Evolutionary conservation across 2,329 filamentous ascomycete species (phyloP).

Genomic region (Cordyceps fumosorosea): DNA sequence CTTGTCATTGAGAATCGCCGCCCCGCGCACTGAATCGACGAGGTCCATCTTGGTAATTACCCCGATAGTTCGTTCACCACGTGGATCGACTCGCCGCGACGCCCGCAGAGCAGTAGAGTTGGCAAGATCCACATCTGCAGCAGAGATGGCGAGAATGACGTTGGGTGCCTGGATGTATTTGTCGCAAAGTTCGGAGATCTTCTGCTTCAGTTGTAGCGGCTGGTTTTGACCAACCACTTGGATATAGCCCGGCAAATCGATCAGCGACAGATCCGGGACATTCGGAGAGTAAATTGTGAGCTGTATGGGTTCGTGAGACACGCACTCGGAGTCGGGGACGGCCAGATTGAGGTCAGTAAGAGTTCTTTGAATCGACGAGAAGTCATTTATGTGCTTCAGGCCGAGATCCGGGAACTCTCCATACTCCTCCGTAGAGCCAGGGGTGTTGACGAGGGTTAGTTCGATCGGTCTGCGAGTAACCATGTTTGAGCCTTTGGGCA

Average conservation of each 20-base stretch:
- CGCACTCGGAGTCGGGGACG: conserved; percentile 83
- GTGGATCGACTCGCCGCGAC: conserved; percentile 83
- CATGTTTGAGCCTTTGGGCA: conserved; percentile 98
- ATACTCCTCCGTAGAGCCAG: conserved; percentile 78
- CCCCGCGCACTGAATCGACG: conserved; percentile 75
- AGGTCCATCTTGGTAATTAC: conserved; percentile 99
- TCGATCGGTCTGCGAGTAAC: conserved; percentile 94
- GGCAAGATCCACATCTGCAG: conserved; percentile 92
- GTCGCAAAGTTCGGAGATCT: conserved; percentile 92
- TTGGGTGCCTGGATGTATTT: conserved; percentile 97
- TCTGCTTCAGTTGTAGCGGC: conserved; percentile 84
- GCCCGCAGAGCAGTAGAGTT: conserved; percentile 91
- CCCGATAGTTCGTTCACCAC: conserved; percentile 92
- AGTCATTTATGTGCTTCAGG: conserved; percentile 84
- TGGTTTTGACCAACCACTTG: conserved; percentile 91
- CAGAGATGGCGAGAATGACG: conserved; percentile 93
- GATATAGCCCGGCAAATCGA: conserved; percentile 95
- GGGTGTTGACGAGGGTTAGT: conserved; percentile 91
- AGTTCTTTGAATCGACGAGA: conserved; percentile 84
- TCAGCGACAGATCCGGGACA: conserved; percentile 90
- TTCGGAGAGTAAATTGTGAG: conserved; percentile 92
- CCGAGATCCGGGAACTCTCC: conserved; percentile 94
- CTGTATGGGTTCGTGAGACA: conserved; percentile 94
- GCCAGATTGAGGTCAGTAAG: conserved; percentile 92
- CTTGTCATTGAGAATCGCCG: conserved; percentile 72